Percentiles rank a stretch among this genome's conserved stretches.
phyloP scores from a whole-genome alignment of 2,329 filamentous ascomycete species.

The Fusarium sp. region DNA sequence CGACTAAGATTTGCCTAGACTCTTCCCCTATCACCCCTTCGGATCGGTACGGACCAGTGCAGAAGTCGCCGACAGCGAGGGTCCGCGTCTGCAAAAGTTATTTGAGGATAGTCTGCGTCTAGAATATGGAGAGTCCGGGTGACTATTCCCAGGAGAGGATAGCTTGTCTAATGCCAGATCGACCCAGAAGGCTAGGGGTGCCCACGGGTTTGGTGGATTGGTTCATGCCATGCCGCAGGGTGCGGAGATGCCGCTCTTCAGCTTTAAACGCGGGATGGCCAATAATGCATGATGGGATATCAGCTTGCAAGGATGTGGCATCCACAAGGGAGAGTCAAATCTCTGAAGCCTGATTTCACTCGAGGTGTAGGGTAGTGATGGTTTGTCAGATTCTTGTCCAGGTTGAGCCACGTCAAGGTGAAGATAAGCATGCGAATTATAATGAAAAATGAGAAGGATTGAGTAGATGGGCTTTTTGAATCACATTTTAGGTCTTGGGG shows the following conservation, averaged over 20 bases:
- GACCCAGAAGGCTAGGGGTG: not conserved
- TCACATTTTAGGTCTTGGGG: not conserved
- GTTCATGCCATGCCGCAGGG: not conserved
- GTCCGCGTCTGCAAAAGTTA: constrained; percentile 31
- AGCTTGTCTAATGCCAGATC: not conserved
- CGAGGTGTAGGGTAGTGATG: not conserved
- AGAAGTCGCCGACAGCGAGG: constrained; percentile 42
- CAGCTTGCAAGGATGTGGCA: not conserved
- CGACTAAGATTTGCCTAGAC: constrained; percentile 17
- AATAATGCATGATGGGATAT: not conserved
- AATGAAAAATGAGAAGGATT: not conserved
- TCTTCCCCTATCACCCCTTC: constrained; percentile 42
- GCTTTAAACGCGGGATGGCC: not conserved
- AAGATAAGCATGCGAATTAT: not conserved
- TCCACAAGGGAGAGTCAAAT: not conserved
- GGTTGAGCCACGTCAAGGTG: not conserved
- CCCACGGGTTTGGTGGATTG: not conserved
- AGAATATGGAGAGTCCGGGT: not conserved
- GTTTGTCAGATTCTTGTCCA: not conserved
- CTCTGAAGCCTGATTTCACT: not conserved
- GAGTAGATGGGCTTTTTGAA: not conserved
- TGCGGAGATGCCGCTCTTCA: not conserved
- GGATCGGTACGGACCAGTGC: constrained; percentile 26
- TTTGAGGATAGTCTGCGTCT: constrained; percentile 25
- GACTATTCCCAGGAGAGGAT: not conserved